Evolutionary conservation across 108 stramenopile genomes (phyloP), one percentile per base, ranked within the genome.

Genomic region (Pseudonitzschia pungens): DNA sequence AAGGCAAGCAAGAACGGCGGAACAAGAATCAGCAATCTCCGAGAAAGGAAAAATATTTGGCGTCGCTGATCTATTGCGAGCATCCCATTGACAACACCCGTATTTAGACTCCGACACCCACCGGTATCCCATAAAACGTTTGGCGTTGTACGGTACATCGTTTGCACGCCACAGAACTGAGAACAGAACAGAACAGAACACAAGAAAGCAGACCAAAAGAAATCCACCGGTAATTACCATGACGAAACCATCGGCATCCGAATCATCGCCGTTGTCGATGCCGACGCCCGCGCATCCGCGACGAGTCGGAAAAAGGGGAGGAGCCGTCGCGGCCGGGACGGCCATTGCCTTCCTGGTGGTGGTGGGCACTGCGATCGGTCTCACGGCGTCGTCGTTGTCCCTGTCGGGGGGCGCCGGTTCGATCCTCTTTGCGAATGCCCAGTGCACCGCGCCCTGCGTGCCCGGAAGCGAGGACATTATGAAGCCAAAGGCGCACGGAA

Each of bases 401-500:
- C 42, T 11, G 42, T 48, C 45, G 45, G 45, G 16, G 10, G 45
- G 54, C 54, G 2, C 54, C 5, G 3, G 24, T 24, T 12, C 60
- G 11, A 36, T 14, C 2, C 3, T 62, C 27, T 62, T 62, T 62
- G 60, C 60, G 36, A 33, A 57, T 6, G 40, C 69, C 16, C 71
- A 54, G 28, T 78, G 77, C 55, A 57, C 65, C 5, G 66, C 84
- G 6, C 90, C 91, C 21, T 87, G 84, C 71, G 90, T 95, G 57
- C 87, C 90, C 82, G 78, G 78, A 21, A 74, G 65, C 72, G 89
- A 89, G 67, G 68, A 65, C 27, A 82, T 90, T 57, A 90, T 90
- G 89, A 69, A 28, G 15, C 76, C 40, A 15, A 90, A 87, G 53
- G 81, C 68, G 3, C 93, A 95, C 67, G 93, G 91, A 5, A 89